Conservation (phyloP, 1,284 basidiomycete genomes). For the Sphagnurus paluster region DNA sequence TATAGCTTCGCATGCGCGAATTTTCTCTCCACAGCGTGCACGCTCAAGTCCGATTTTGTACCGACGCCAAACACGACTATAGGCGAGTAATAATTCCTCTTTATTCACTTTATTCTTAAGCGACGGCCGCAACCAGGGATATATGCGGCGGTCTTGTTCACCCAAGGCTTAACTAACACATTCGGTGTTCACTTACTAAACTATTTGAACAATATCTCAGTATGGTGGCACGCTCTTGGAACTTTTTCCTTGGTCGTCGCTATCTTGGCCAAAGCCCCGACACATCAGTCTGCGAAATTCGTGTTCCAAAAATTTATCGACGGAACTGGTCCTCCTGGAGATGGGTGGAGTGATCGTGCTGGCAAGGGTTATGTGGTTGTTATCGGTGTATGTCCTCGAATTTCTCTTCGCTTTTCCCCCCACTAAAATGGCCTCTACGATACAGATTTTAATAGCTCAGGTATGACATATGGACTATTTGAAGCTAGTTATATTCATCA, state of each 20-base stretch:
- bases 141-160: slow-evolving; percentile 67
- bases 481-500: background rate
- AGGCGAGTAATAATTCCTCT: slow-evolving; percentile 31
- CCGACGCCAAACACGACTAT: slow-evolving; percentile 60
- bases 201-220: slow-evolving; percentile 69
- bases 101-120: background rate
- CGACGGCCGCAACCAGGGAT: slow-evolving; percentile 36
- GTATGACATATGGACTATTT: slow-evolving; percentile 22
- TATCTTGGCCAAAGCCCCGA: slow-evolving; percentile 67
- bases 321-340: slow-evolving; percentile 58
- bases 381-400: slow-evolving; percentile 47
- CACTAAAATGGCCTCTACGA: too few species aligned
- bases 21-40: slow-evolving; percentile 64
- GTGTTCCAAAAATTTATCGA: slow-evolving; percentile 74
- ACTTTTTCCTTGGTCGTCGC: slow-evolving; percentile 67
- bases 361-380: slow-evolving; percentile 69
- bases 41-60: slow-evolving; percentile 57
- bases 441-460: slow-evolving; percentile 63
- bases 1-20: slow-evolving; percentile 66
- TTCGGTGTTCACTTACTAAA: slow-evolving; percentile 68
- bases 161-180: slow-evolving; percentile 70
- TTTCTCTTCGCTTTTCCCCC: too few species aligned
- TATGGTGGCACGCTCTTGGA: slow-evolving; percentile 73
- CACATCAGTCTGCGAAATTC: slow-evolving; percentile 63
- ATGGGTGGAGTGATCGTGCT: slow-evolving; percentile 67